Conservation (phyloP, 2,329 filamentous ascomycete species). For the Pseudogymnoascus sp. region DNA sequence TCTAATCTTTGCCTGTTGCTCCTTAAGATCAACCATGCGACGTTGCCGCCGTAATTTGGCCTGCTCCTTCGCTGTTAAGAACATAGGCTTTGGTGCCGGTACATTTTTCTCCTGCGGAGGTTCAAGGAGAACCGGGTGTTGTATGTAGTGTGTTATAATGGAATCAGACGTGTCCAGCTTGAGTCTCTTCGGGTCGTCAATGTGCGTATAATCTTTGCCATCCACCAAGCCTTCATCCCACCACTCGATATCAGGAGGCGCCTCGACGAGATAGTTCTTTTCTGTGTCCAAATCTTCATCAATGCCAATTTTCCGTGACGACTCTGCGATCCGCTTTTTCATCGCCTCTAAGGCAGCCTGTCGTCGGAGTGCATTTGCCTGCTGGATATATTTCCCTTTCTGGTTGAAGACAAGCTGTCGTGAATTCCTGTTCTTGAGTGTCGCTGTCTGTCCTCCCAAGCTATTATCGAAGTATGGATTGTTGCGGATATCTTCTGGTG, state of each 20-base stretch:
- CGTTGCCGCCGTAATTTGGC: constrained; percentile 83
- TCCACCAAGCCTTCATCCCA: constrained; percentile 87
- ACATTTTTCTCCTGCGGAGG: constrained; percentile 82
- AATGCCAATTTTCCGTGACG: constrained; percentile 81
- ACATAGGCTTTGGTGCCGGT: constrained; percentile 79
- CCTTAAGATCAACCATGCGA: constrained; percentile 86
- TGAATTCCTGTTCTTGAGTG: constrained; percentile 56
- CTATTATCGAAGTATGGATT: constrained; percentile 81
- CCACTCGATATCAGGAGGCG: constrained; percentile 87
- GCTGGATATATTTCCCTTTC: constrained; percentile 94
- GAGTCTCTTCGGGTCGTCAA: constrained; percentile 55
- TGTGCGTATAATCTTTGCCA: constrained; percentile 62
- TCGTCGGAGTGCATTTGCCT: constrained; percentile 79
- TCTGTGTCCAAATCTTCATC: constrained; percentile 86
- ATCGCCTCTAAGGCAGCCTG: constrained; percentile 87
- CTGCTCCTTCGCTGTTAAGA: constrained; percentile 82
- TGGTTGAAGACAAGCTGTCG: constrained; percentile 83
- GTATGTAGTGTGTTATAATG: constrained; percentile 83
- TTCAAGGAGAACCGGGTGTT: constrained; percentile 85
- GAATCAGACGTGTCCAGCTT: constrained; percentile 72
- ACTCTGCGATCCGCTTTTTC: constrained; percentile 85
- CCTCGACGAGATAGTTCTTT: constrained; percentile 77
- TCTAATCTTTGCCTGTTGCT: constrained; percentile 91
- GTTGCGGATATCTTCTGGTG: constrained; percentile 47
- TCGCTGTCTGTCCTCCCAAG: constrained; percentile 47